Conservation (phyloP, 140 eudicot species). For the Cichorium intybus region DNA sequence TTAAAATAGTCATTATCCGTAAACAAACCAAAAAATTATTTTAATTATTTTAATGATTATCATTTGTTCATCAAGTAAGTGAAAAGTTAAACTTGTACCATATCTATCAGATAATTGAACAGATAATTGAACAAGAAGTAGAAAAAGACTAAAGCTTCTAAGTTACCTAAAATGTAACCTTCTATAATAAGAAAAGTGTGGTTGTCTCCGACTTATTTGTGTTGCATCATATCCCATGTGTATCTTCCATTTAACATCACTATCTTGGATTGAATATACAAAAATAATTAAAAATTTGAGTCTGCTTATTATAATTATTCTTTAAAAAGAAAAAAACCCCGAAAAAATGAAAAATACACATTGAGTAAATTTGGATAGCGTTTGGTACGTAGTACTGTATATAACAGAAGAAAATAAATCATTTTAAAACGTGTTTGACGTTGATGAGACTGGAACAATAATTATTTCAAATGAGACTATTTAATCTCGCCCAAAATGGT, state of each 20-base stretch:
- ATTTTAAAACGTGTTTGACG: no score
- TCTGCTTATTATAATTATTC: background rate
- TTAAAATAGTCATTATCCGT: no score
- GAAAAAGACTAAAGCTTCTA: conserved; percentile 15
- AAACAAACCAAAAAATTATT: no score
- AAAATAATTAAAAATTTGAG: background rate
- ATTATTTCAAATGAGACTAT: no score
- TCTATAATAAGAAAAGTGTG: conserved; percentile 20
- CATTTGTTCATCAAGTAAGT: background rate
- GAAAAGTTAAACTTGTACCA: conserved; percentile 1
- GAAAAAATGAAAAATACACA: no score
- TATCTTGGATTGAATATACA: background rate
- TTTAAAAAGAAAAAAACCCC: no score
- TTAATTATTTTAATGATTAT: background rate
- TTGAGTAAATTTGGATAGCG: no score
- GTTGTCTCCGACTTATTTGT: conserved; percentile 25
- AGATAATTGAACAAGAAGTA: background rate
- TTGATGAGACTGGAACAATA: no score
- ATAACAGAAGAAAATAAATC: no score
- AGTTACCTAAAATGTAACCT: conserved; percentile 23
- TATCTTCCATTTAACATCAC: conserved; percentile 9
- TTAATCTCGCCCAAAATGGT: no score
- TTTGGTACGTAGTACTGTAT: no score
- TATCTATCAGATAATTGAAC: conserved; percentile 21
- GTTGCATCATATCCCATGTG: conserved; percentile 8